Evolutionary conservation across 257 asterid genomes (phyloP).

Genomic region (Solanum gracilifrons): DNA sequence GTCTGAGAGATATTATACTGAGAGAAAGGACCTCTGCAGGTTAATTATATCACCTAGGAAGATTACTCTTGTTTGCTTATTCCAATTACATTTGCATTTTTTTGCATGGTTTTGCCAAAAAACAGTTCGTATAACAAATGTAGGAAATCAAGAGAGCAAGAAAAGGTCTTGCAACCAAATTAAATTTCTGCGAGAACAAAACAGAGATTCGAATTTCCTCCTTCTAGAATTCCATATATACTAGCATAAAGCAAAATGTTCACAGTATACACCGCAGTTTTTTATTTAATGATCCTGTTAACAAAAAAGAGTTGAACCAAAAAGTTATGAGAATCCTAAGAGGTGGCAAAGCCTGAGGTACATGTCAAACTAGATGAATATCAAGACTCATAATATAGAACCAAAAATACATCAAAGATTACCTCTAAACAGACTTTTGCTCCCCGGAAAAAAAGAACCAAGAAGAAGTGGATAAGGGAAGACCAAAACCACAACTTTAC

Average conservation of each 20-base stretch:
- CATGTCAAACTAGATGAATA: not conserved
- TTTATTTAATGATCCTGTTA: not conserved
- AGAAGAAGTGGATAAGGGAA: not conserved
- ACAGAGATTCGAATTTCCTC: not conserved
- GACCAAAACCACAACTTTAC: not conserved
- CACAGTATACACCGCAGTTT: not conserved
- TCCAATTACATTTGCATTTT: not conserved
- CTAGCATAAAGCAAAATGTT: not conserved
- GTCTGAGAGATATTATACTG: not conserved
- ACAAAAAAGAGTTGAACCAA: not conserved
- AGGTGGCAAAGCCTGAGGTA: not conserved
- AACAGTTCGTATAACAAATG: not conserved
- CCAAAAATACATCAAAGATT: not conserved
- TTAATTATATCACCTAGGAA: slow-evolving; percentile 35
- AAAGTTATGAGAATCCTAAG: not conserved
- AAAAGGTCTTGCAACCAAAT: not conserved
- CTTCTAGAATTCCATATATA: not conserved
- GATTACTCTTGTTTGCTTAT: slow-evolving; percentile 5
- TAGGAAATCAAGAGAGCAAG: not conserved
- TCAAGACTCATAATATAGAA: not conserved
- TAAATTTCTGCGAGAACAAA: not conserved
- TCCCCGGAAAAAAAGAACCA: not conserved
- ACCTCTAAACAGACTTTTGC: not conserved
- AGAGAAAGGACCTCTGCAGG: slow-evolving; percentile 61
- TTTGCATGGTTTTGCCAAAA: not conserved